Base-by-base conservation (phyloP, 768 basidiomycete species). In the Termitomyces sp. region DNA sequence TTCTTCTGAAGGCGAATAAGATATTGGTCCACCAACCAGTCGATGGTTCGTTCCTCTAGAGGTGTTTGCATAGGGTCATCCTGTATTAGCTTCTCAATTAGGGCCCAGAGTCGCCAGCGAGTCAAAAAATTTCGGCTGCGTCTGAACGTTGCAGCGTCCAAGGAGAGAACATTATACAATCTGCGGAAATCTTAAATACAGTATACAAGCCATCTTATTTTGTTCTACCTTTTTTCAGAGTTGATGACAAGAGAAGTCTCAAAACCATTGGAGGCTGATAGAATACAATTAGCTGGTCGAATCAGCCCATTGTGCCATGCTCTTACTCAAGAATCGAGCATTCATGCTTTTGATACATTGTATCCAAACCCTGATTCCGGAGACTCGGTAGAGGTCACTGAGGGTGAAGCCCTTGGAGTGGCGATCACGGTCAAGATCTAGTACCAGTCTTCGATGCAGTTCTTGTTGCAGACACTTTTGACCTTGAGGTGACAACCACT, bases 401-500 rank as follows among this genome's bases (percentile, higher is more conserved):
- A 85, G 68, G 5, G 78, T 77, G 38, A 83, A 40, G 7, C 51
- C 65, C 39, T 68, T 72, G 8, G 50, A 52, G 15, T 49, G 6
- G 35, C 18, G 46, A 58, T 15, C 38, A 24, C 22, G 40, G n/a
- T 33, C 48, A 28, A 55, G 70, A 48, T 73, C 71, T 16, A n/a
- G n/a, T n/a, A 61, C 50, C 49, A 79, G 77, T 16, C 82, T 72
- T 44, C 75, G 62, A 20, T 75, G 73, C 12, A 89, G 66, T 55
- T 86, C 85, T 4, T 56, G 44, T 55, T 82, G 71, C 6, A 90
- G 65, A 55, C 65, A 71, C 42, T 71, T 65, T 39, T 66, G 59
- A 1, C 85, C 88, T 46, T 66, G 67, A 0, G 74, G 72, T 0
- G 85, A 82, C 22, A 90, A 79, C 79, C 85, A 86, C 1, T 70